phyloP scores from a whole-genome alignment of 495 filamentous ascomycete genomes.

The Penicillium odoratum region DNA sequence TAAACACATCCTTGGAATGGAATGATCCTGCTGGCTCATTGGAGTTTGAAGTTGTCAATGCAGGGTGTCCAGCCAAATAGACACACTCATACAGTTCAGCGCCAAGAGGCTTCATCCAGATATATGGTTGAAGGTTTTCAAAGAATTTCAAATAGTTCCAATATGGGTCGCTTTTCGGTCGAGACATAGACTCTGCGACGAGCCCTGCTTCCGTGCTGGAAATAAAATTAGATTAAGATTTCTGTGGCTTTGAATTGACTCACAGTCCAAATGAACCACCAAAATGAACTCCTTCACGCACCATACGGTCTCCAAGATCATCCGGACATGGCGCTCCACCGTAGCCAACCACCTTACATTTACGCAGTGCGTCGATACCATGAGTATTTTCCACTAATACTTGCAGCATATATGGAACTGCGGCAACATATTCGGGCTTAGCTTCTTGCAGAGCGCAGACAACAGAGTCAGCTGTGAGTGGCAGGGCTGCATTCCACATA shows the following conservation, averaged over 20 bases:
- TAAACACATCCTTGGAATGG: conserved; percentile 62
- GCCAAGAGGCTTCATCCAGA: conserved; percentile 52
- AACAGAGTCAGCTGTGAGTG: conserved; percentile 52
- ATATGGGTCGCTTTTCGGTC: conserved; percentile 45
- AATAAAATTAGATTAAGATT: neutral
- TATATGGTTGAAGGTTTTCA: conserved; percentile 43
- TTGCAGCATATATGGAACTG: conserved; percentile 59
- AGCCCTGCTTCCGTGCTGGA: conserved; percentile 56
- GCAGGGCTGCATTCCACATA: conserved; percentile 53
- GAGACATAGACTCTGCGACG: conserved; percentile 48
- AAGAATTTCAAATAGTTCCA: conserved; percentile 57
- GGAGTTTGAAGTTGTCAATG: conserved; percentile 55
- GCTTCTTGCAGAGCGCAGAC: conserved; percentile 47
- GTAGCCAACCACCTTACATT: conserved; percentile 48
- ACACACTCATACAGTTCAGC: conserved; percentile 52
- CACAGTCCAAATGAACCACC: conserved; percentile 54
- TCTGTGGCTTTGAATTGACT: conserved; percentile 16
- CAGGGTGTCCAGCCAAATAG: conserved; percentile 51
- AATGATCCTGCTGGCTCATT: conserved; percentile 51
- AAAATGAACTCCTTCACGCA: conserved; percentile 48
- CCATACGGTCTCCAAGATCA: conserved; percentile 55
- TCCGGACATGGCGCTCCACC: conserved; percentile 57
- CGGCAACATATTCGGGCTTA: conserved; percentile 51
- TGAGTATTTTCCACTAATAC: conserved; percentile 48
- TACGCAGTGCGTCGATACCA: conserved; percentile 46